phyloP scores from a whole-genome alignment of 495 filamentous ascomycete species.

The Apodospora peruviana region DNA sequence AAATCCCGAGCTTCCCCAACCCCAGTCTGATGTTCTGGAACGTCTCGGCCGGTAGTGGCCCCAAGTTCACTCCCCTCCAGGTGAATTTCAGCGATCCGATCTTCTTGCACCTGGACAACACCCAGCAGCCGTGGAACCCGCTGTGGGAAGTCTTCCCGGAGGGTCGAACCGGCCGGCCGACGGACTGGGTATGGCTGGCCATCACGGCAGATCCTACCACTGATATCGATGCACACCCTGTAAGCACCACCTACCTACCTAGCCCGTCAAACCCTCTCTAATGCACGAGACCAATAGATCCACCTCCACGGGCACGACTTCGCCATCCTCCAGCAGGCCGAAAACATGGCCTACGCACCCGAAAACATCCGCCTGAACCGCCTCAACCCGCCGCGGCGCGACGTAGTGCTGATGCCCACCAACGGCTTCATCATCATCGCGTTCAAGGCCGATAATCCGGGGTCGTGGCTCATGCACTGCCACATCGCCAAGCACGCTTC shows the following conservation, averaged over 20 bases:
- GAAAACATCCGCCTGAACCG: conserved; percentile 11
- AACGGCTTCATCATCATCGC: conserved; percentile 27
- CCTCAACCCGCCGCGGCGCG: conserved; percentile 20
- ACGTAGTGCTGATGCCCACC: conserved; percentile 29
- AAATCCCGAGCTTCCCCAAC: conserved; percentile 4
- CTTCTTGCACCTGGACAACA: conserved; percentile 2
- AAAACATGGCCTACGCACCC: conserved; percentile 7
- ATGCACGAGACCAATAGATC: too few species aligned
- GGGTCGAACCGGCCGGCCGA: neutral
- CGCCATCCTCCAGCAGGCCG: conserved; percentile 34
- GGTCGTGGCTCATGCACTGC: too few species aligned
- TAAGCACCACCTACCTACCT: conserved; percentile 2
- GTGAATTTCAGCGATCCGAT: conserved; percentile 39
- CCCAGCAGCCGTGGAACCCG: neutral
- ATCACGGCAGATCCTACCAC: conserved; percentile 14
- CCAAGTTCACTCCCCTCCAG: conserved; percentile 16
- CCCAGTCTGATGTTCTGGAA: neutral
- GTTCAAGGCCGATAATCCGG: conserved; percentile 35
- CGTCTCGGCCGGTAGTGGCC: conserved; percentile 3
- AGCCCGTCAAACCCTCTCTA: conserved; percentile 33
- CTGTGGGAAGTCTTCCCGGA: conserved; percentile 5
- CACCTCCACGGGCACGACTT: conserved; percentile 58
- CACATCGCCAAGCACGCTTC: too few species aligned
- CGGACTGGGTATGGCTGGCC: conserved; percentile 13
- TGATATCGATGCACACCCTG: neutral